Evolutionary conservation across 2,329 filamentous ascomycete species (phyloP).

Genomic region (Podosphaera fusca): DNA sequence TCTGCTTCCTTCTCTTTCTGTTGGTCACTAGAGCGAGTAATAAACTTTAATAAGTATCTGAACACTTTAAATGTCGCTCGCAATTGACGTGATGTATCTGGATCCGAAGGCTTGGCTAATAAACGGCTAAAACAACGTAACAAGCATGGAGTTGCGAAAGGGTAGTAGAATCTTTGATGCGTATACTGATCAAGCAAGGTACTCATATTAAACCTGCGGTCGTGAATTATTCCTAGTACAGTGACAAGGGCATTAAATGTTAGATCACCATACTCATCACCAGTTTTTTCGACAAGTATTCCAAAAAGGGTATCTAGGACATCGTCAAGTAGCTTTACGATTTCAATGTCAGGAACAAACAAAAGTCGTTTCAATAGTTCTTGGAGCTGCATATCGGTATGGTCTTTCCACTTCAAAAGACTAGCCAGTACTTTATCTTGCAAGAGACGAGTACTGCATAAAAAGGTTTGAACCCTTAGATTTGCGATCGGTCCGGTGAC

Average conservation of each 20-base stretch:
- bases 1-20: slow-evolving; percentile 65
- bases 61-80: slow-evolving; percentile 89
- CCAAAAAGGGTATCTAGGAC: slow-evolving; percentile 83
- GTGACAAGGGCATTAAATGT: slow-evolving; percentile 79
- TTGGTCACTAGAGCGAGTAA: slow-evolving; percentile 67
- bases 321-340: slow-evolving; percentile 77
- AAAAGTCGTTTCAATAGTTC: slow-evolving; percentile 59
- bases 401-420: slow-evolving; percentile 67
- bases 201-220: slow-evolving; percentile 75
- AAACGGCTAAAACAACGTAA: slow-evolving; percentile 70
- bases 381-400: slow-evolving; percentile 46
- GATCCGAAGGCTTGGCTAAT: slow-evolving; percentile 59
- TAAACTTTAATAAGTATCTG: slow-evolving; percentile 80
- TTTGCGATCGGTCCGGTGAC: slow-evolving; percentile 59
- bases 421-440: slow-evolving; percentile 74
- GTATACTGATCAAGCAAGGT: slow-evolving; percentile 84
- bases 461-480: slow-evolving; percentile 58
- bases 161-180: slow-evolving; percentile 73
- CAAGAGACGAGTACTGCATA: slow-evolving; percentile 87
- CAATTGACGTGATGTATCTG: slow-evolving; percentile 61
- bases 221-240: slow-evolving; percentile 80
- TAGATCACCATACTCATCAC: slow-evolving; percentile 77
- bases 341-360: slow-evolving; percentile 91
- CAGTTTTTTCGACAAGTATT: slow-evolving; percentile 74
- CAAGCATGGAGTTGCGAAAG: slow-evolving; percentile 72